These are phyloP conservation scores for Thelonectria olida DNA, from an alignment of 2,329 filamentous ascomycete species.

Conservation along the genomic window DNA sequence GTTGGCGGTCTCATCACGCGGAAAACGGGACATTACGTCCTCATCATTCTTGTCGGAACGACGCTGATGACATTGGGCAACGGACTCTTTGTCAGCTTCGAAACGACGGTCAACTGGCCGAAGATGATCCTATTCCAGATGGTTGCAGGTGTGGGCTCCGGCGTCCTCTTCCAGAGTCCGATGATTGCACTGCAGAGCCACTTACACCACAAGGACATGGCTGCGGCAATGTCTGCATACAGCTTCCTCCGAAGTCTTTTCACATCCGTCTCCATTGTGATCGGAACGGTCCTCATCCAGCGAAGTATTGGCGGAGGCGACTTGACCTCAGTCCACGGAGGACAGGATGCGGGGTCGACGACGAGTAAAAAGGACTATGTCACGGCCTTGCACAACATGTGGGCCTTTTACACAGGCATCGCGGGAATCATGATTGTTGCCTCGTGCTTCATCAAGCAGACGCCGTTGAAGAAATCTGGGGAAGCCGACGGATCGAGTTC, in stretches of 20 bases:
- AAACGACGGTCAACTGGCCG: slow-evolving; percentile 59
- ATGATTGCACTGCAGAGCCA: slow-evolving; percentile 75
- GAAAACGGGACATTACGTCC: slow-evolving; percentile 71
- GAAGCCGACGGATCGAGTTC: neutral
- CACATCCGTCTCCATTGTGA: slow-evolving; percentile 72
- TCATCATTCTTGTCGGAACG: slow-evolving; percentile 58
- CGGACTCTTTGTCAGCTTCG: slow-evolving; percentile 70
- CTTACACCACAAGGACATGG: slow-evolving; percentile 69
- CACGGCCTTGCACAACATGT: slow-evolving; percentile 29
- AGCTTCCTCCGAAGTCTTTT: slow-evolving; percentile 74
- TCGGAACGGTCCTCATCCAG: slow-evolving; percentile 80
- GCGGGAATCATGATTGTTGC: slow-evolving; percentile 24
- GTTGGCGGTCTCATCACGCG: slow-evolving; percentile 64
- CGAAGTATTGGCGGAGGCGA: slow-evolving; percentile 26
- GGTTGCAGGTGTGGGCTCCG: slow-evolving; percentile 70
- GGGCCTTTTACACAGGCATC: slow-evolving; percentile 30
- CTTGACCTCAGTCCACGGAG: slow-evolving; percentile 22
- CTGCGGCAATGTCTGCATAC: slow-evolving; percentile 72
- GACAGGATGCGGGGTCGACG: slow-evolving; percentile 2
- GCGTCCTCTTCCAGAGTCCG: slow-evolving; percentile 74
- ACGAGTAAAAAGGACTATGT: slow-evolving; percentile 27
- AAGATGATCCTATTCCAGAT: slow-evolving; percentile 69
- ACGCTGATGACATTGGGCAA: slow-evolving; percentile 62
- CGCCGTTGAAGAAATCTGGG: slow-evolving; percentile 5
- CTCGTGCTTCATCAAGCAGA: slow-evolving; percentile 27